Evolutionary conservation across 768 basidiomycete species (phyloP).

Genomic region (Lentinus brumalis): DNA sequence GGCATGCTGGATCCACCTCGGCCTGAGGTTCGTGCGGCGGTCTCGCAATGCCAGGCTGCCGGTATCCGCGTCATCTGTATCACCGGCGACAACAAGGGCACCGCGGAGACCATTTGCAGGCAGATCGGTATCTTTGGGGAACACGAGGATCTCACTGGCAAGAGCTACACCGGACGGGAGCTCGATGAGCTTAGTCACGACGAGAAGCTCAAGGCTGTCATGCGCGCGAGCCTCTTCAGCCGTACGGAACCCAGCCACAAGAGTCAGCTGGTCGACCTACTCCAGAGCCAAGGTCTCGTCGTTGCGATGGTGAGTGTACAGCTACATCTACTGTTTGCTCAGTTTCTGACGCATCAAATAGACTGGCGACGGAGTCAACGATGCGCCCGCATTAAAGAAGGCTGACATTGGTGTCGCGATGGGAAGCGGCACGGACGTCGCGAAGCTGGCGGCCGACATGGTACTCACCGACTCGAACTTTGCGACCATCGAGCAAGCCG

Average conservation of each 20-base stretch:
- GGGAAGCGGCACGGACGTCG: constrained; percentile 98
- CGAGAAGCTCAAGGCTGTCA: constrained; percentile 85
- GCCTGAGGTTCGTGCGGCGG: constrained; percentile 85
- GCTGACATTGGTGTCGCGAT: constrained; percentile 99
- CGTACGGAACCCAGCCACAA: constrained; percentile 96
- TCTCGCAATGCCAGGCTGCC: constrained; percentile 88
- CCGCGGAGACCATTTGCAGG: constrained; percentile 95
- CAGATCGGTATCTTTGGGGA: constrained; percentile 92
- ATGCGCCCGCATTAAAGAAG: constrained; percentile 94
- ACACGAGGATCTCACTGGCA: constrained; percentile 87
- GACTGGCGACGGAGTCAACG: constrained; percentile 98
- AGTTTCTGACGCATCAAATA: constrained; percentile 32
- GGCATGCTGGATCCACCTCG: constrained; percentile 99
- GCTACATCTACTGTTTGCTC: neutral
- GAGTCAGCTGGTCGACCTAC: constrained; percentile 88
- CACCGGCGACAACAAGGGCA: constrained; percentile 97
- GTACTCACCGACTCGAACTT: constrained; percentile 97
- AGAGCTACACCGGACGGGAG: constrained; percentile 94
- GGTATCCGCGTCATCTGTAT: constrained; percentile 97
- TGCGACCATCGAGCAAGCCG: constrained; percentile 93
- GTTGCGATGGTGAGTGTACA: constrained; percentile 81
- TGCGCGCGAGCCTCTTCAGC: constrained; percentile 86
- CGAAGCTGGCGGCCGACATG: constrained; percentile 98
- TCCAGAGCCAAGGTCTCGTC: constrained; percentile 89
- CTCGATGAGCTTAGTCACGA: constrained; percentile 78